These are phyloP conservation scores for Sistotremastrum niveocremeum DNA, from an alignment of 768 basidiomycete genomes.

Conservation along the genomic window DNA sequence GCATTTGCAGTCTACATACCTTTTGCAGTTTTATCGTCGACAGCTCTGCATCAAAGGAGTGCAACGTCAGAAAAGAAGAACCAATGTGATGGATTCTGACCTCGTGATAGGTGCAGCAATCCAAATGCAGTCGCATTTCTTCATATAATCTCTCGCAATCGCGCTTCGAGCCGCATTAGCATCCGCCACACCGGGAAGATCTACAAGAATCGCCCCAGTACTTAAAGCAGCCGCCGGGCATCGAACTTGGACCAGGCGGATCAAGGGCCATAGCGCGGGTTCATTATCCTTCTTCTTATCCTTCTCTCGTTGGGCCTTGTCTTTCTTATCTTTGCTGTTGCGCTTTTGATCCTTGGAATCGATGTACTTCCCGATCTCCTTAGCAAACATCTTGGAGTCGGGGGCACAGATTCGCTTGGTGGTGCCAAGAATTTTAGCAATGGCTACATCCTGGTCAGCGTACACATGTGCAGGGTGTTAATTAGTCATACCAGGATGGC, in stretches of 20 bases:
- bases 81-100: no score
- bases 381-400: constrained; percentile 37
- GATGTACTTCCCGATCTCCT: constrained; percentile 48
- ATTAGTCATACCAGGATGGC: constrained; percentile 28
- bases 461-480: not conserved
- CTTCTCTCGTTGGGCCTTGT: constrained; percentile 13
- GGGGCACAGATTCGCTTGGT: constrained; percentile 37
- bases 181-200: constrained; percentile 54
- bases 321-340: constrained; percentile 30
- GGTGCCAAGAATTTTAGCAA: constrained; percentile 34
- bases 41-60: constrained; percentile 23
- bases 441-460: constrained; percentile 17
- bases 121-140: constrained; percentile 50
- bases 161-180: constrained; percentile 50
- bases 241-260: constrained; percentile 47
- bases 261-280: constrained; percentile 48
- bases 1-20: constrained; percentile 18
- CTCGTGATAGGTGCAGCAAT: constrained; percentile 48
- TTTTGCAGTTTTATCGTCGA: constrained; percentile 51
- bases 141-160: constrained; percentile 56
- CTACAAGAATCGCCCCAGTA: constrained; percentile 50
- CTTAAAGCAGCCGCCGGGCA: constrained; percentile 37
- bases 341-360: constrained; percentile 49
- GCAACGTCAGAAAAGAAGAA: no score
- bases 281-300: constrained; percentile 14